Evolutionary conservation across 164 flowering plant species (phyloP).

Genomic region (Kalanchoe fedtschenkoi): DNA sequence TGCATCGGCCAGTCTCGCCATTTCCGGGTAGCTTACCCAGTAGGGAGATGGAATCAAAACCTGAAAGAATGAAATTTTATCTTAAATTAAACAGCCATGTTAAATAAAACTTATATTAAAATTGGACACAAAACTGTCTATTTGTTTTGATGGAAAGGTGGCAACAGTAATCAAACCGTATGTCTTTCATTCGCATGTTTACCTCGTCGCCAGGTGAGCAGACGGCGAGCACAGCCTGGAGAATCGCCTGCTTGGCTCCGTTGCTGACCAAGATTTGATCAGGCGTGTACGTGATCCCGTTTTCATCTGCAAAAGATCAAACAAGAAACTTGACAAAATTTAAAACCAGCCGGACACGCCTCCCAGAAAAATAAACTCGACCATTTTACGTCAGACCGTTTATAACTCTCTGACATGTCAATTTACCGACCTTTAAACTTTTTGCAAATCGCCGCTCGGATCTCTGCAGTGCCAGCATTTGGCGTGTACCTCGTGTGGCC

Average conservation of each 20-base stretch:
- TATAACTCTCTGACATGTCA: not conserved
- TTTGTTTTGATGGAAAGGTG: not conserved
- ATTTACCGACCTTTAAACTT: conserved; percentile 60
- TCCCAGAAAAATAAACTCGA: not conserved
- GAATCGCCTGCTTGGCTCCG: conserved; percentile 84
- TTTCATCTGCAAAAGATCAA: conserved; percentile 58
- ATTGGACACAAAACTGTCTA: not conserved
- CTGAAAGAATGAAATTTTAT: conserved; percentile 22
- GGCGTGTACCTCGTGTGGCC: conserved; percentile 89
- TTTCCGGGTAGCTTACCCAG: conserved; percentile 97
- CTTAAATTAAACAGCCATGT: no score
- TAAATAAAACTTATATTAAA: not conserved
- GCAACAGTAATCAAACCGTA: no score
- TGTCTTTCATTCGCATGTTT: no score
- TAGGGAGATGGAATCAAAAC: conserved; percentile 91
- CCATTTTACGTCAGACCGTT: not conserved
- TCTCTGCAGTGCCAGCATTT: conserved; percentile 79
- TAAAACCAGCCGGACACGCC: no score
- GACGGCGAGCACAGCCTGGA: conserved; percentile 79
- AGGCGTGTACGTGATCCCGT: conserved; percentile 72
- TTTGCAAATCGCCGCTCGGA: conserved; percentile 75
- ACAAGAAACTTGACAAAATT: conserved; percentile 2
- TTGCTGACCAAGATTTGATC: conserved; percentile 87
- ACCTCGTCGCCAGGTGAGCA: conserved; percentile 99
- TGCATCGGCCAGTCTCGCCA: conserved; percentile 91